phyloP scores from a whole-genome alignment of 1,284 basidiomycete species.

The Exobasidium cylindrosporum region DNA sequence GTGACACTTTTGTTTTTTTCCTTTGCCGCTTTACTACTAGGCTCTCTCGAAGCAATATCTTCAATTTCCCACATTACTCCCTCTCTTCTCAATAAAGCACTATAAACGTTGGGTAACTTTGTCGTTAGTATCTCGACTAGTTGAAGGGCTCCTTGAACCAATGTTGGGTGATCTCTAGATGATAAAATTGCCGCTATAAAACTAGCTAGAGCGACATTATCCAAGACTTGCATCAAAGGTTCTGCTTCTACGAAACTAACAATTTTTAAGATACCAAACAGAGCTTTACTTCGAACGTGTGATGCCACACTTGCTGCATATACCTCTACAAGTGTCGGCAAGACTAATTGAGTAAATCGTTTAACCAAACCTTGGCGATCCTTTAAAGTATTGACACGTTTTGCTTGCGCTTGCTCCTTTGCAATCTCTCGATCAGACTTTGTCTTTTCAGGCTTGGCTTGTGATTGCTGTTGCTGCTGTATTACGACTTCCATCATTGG shows the following conservation, averaged over 20 bases:
- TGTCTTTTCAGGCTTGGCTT: conserved; percentile 25
- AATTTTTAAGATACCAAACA: conserved; percentile 48
- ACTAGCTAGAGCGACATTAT: conserved; percentile 49
- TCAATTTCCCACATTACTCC: conserved; percentile 53
- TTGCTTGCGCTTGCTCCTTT: conserved; percentile 34
- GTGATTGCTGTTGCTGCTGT: neutral
- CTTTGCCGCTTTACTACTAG: conserved; percentile 9
- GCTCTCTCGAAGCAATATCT: conserved; percentile 34
- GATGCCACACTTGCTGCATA: conserved; percentile 49
- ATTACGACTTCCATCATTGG: conserved; percentile 11
- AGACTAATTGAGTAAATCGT: conserved; percentile 47
- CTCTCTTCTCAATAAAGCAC: conserved; percentile 40
- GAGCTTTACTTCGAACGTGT: conserved; percentile 38
- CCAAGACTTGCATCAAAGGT: conserved; percentile 35
- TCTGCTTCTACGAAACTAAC: conserved; percentile 45
- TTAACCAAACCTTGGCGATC: conserved; percentile 38
- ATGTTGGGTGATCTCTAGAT: conserved; percentile 33
- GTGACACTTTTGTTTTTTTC: neutral
- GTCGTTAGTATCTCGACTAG: conserved; percentile 50
- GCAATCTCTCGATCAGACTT: conserved; percentile 30
- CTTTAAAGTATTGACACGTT: conserved; percentile 41
- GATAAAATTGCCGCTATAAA: conserved; percentile 50
- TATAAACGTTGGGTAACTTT: conserved; percentile 45
- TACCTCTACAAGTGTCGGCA: conserved; percentile 49
- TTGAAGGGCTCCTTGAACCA: conserved; percentile 46